Base-by-base conservation (phyloP, 1,284 basidiomycete species). In the Pseudozyma pruni region DNA sequence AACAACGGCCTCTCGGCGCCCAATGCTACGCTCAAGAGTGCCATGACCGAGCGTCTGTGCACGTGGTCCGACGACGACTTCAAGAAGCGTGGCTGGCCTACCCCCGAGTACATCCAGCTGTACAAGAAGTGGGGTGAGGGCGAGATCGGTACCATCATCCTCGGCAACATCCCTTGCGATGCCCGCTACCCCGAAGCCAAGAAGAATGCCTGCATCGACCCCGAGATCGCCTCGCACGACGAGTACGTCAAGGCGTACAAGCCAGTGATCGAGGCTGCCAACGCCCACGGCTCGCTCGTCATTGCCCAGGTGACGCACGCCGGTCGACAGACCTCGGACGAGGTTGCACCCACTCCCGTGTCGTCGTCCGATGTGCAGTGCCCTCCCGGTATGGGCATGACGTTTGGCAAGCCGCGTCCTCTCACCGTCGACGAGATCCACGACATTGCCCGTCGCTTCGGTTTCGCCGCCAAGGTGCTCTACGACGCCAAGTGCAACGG, bases 401-500 rank as follows among this genome's bases (percentile, higher is more conserved):
- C 73, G 14, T 81, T 77, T 42, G 75, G 74, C 45, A 73, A 73
- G 54, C 77, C 75, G 8, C 48, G 82, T 17, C 85, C 85, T 53
- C 88, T 93, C 89, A 83, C 86, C 3, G 34, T 84, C 32, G 52
- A 78, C 1, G 90, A 93, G 48, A 88, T 94, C 27, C 85, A 88
- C 19, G 79, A 85, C 13, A 86, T 90, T 9, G 86, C 91, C 0
- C 83, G 85, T 1, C 85, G 84, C 13, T 98, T 97, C 76, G 87
- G 90, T 2, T 84, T 85, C 43, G 91, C 89, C 2, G 91, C 92
- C 1, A 81, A 84, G 50, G 77, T 91, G 31, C 91, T 92, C 13
- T 83, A 86, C 16, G 83, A 87, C 50, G 85, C 90, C 25, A 91
- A 92, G 0, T 95, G 93, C 81, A 91, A 96, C 73, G 95, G 94